A percentile compares a stretch with the other conserved stretches of the same genome.
Conservation (phyloP, 2,329 filamentous ascomycete genomes). For the Amphichorda felina region DNA sequence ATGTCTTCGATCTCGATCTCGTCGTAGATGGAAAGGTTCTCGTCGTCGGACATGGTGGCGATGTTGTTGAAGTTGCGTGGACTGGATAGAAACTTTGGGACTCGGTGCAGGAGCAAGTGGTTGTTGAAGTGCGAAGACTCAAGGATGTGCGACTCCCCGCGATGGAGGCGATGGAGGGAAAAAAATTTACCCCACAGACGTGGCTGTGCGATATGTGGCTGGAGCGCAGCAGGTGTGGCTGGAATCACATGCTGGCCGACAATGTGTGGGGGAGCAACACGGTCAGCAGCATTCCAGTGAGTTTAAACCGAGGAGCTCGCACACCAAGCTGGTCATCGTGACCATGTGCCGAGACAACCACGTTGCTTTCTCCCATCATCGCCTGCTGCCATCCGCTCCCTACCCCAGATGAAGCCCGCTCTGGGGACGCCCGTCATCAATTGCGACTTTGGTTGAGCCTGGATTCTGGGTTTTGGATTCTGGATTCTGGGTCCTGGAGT, state of each 20-base stretch:
- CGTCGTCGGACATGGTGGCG: conserved; percentile 47
- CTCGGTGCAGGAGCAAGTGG: neutral
- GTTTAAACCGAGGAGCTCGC: neutral
- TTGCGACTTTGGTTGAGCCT: conserved; percentile 1
- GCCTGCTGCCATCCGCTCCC: too few relatives aligned
- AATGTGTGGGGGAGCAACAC: conserved; percentile 4
- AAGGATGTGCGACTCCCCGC: too few relatives aligned
- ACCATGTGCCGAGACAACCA: neutral
- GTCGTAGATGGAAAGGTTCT: conserved; percentile 70
- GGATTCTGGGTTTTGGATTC: too few relatives aligned
- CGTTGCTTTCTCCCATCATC: too few relatives aligned
- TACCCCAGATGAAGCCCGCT: neutral
- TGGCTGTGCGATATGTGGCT: conserved; percentile 6
- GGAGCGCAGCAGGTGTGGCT: conserved; percentile 5
- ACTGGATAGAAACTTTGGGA: neutral
- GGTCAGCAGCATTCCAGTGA: neutral
- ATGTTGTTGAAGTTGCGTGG: neutral
- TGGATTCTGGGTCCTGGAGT: too few relatives aligned
- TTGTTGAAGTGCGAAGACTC: neutral
- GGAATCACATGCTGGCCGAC: conserved; percentile 7
- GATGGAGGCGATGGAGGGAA: neutral
- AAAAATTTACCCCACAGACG: conserved; percentile 11
- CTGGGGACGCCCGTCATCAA: neutral
- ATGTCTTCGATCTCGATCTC: conserved; percentile 99
- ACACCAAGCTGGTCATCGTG: neutral